A percentile compares a stretch with the other conserved stretches of the same genome.
Evolutionary conservation across 2,329 filamentous ascomycete species (phyloP).

Genomic region (Colletotrichum cordylinicola): DNA sequence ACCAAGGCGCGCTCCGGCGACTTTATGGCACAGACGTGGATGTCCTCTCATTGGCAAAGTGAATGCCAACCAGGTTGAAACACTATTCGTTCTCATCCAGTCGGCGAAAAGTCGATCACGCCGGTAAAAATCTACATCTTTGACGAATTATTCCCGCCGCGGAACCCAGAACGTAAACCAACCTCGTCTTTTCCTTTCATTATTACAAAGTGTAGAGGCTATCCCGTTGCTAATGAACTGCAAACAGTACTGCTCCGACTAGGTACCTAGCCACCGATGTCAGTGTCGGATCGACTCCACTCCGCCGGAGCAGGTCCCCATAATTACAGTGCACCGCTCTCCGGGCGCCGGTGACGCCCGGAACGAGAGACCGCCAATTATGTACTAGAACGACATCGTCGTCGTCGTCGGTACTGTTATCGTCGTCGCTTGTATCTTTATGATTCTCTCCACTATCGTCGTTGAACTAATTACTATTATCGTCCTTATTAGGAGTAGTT

Average conservation of each 20-base stretch:
- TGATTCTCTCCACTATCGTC: too few species aligned
- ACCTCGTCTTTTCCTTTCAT: accelerated
- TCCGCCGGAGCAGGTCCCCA: not conserved
- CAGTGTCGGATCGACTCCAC: not conserved
- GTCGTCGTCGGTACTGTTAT: too few species aligned
- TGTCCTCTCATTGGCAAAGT: not conserved
- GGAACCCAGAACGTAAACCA: not conserved
- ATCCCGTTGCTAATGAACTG: not conserved
- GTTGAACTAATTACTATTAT: too few species aligned
- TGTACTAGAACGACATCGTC: too few species aligned
- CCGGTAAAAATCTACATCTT: not conserved
- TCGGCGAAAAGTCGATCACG: not conserved
- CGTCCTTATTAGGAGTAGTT: too few species aligned
- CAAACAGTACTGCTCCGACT: not conserved
- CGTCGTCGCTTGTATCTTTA: too few species aligned
- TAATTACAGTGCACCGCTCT: not conserved
- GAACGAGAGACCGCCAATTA: not conserved
- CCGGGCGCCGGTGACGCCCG: not conserved
- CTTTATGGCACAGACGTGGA: not conserved
- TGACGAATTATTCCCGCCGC: not conserved
- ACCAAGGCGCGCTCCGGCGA: not conserved
- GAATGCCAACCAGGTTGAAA: not conserved
- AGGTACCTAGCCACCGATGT: not conserved
- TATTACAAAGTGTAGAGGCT: not conserved
- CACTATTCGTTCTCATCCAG: not conserved